phyloP scores from a whole-genome alignment of 2,329 filamentous ascomycete species.

The Colletotrichum abscissum region DNA sequence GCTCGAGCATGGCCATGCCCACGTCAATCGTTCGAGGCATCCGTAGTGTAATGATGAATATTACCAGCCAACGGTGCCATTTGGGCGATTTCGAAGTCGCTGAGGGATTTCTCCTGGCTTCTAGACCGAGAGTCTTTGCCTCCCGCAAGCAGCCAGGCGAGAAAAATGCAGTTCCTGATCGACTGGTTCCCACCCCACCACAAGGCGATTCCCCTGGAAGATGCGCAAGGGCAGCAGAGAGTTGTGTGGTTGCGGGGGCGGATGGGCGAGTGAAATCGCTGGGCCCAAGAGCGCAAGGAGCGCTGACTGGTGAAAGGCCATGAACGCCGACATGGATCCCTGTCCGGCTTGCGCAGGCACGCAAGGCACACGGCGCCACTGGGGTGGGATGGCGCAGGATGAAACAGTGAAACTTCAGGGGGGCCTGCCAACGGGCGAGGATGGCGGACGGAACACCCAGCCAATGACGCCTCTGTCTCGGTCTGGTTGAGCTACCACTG shows the following conservation, averaged over 20 bases:
- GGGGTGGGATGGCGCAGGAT: conserved; percentile 32
- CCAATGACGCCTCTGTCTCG: conserved; percentile 27
- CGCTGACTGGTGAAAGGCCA: not conserved
- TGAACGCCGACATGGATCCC: conserved; percentile 15
- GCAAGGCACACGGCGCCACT: conserved; percentile 29
- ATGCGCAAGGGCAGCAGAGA: conserved; percentile 23
- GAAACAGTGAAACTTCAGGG: conserved; percentile 38
- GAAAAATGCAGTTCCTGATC: conserved; percentile 14
- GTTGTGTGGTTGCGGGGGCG: conserved; percentile 12
- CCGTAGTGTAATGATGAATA: not conserved
- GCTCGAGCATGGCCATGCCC: not conserved
- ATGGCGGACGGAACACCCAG: conserved; percentile 19
- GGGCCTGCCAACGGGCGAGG: conserved; percentile 24
- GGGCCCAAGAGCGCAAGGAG: not conserved
- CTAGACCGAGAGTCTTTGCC: conserved; percentile 27
- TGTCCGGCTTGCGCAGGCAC: conserved; percentile 37
- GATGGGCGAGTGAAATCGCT: conserved; percentile 5
- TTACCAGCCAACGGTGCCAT: not conserved
- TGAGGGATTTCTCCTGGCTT: not conserved
- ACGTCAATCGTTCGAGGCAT: not conserved
- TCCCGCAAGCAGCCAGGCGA: not conserved
- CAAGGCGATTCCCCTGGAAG: conserved; percentile 13
- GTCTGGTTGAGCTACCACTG: conserved; percentile 3
- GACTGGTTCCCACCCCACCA: conserved; percentile 33
- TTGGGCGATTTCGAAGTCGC: not conserved